A percentile compares a stretch with the other conserved stretches of the same genome.
phyloP scores from a whole-genome alignment of 2,329 filamentous ascomycete genomes.

The Alternaria atra region DNA sequence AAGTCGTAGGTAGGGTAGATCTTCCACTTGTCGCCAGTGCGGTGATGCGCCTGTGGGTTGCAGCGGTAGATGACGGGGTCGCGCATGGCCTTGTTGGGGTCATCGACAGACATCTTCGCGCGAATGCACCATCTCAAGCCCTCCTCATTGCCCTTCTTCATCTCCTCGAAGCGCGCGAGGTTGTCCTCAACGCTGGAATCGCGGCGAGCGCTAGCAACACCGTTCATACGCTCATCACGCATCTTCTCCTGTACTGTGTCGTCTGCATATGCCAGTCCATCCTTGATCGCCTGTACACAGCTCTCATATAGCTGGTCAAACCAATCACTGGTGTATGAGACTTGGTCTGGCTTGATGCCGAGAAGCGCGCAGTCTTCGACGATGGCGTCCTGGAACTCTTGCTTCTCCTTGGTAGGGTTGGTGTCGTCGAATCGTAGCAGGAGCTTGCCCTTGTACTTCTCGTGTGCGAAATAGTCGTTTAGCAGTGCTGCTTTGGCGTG shows the following conservation, averaged over 20 bases:
- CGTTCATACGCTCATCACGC: constrained; percentile 83
- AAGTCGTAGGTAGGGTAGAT: constrained; percentile 90
- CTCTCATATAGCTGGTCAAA: constrained; percentile 91
- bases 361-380: constrained; percentile 90
- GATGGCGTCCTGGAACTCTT: constrained; percentile 94
- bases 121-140: constrained; percentile 90
- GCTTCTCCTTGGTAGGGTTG: constrained; percentile 96
- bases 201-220: constrained; percentile 81
- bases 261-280: constrained; percentile 91
- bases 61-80: constrained; percentile 98
- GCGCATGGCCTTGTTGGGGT: constrained; percentile 93
- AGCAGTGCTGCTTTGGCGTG: constrained; percentile 93
- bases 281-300: constrained; percentile 83
- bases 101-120: constrained; percentile 90
- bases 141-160: constrained; percentile 84
- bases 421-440: constrained; percentile 96
- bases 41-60: constrained; percentile 77
- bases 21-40: constrained; percentile 82
- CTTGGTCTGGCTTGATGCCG: constrained; percentile 86
- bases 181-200: constrained; percentile 84
- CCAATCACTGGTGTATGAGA: constrained; percentile 94
- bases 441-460: constrained; percentile 89
- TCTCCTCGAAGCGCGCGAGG: constrained; percentile 86
- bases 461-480: constrained; percentile 96
- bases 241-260: constrained; percentile 91